A percentile compares a stretch with the other conserved stretches of the same genome.
These are phyloP conservation scores for Plantago coronopus DNA, from an alignment of 305 asterid genomes.

Conservation along the genomic window DNA sequence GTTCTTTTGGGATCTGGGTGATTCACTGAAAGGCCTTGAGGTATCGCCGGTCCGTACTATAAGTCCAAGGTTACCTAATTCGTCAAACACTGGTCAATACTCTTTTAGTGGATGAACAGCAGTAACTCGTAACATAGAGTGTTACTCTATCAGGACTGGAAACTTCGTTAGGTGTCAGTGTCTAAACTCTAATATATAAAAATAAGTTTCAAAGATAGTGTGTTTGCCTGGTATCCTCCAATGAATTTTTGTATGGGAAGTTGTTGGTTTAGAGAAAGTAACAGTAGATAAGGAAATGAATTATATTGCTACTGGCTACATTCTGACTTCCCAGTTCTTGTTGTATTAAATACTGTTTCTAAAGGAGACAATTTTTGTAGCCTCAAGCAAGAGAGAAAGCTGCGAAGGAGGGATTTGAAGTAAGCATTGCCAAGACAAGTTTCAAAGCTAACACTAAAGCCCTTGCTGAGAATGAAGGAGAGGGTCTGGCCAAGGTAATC, in stretches of 20 bases:
- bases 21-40: slow-evolving; percentile 1
- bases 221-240: too few species aligned
- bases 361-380: slow-evolving; percentile 37
- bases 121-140: too few species aligned
- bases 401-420: slow-evolving; percentile 79
- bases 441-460: slow-evolving; percentile 95
- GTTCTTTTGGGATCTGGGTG: background rate
- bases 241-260: background rate
- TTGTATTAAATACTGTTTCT: slow-evolving; percentile 18
- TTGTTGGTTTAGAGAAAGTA: background rate
- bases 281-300: slow-evolving; percentile 8
- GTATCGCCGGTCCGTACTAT: slow-evolving; percentile 8
- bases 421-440: slow-evolving; percentile 78
- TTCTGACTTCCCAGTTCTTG: slow-evolving; percentile 18
- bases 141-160: too few species aligned
- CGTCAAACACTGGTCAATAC: slow-evolving; percentile 10
- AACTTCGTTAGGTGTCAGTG: too few species aligned
- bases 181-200: too few species aligned
- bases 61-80: background rate
- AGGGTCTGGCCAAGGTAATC: slow-evolving; percentile 84
- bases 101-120: background rate
- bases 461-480: slow-evolving; percentile 91
- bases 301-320: slow-evolving; percentile 18
- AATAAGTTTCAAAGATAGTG: too few species aligned
- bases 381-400: slow-evolving; percentile 95